phyloP scores from a whole-genome alignment of 352 stramenopile species.

The Phytophthora pini region DNA sequence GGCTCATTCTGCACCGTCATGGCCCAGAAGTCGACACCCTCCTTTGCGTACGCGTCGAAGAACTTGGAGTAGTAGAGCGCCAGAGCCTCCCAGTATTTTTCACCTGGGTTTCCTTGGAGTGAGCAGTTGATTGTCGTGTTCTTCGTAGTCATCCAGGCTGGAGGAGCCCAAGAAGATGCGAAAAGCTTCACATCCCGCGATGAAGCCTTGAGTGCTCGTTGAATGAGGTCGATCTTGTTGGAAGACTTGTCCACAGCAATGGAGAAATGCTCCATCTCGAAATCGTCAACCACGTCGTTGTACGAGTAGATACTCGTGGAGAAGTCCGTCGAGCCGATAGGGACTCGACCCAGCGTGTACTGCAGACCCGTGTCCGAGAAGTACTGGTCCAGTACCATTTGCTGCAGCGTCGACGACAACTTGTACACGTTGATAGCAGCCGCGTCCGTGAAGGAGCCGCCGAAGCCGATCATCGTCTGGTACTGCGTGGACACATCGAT shows the following conservation, averaged over 20 bases:
- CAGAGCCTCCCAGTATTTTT: conserved; percentile 73
- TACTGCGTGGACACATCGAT: conserved; percentile 63
- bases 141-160: conserved; percentile 87
- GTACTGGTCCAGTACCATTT: conserved; percentile 80
- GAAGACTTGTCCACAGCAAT: conserved; percentile 80
- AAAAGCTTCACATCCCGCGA: conserved; percentile 71
- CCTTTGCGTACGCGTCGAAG: conserved; percentile 85
- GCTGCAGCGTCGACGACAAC: conserved; percentile 59
- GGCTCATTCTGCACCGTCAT: conserved; percentile 88
- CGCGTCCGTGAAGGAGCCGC: conserved; percentile 90
- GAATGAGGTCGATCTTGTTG: conserved; percentile 78
- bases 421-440: conserved; percentile 86
- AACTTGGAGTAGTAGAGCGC: conserved; percentile 92
- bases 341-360: conserved; percentile 86
- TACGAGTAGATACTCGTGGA: conserved; percentile 88
- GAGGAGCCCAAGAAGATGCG: conserved; percentile 83
- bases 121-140: conserved; percentile 65
- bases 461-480: conserved; percentile 89
- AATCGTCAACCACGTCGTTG: conserved; percentile 75
- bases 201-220: conserved; percentile 51
- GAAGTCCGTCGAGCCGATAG: conserved; percentile 90
- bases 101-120: conserved; percentile 61
- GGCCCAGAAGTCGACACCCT: conserved; percentile 62
- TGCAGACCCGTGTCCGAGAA: conserved; percentile 74
- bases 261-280: conserved; percentile 83